These are phyloP conservation scores for Physaria fendleri DNA, from an alignment of 345 rosid species.

Conservation along the genomic window DNA sequence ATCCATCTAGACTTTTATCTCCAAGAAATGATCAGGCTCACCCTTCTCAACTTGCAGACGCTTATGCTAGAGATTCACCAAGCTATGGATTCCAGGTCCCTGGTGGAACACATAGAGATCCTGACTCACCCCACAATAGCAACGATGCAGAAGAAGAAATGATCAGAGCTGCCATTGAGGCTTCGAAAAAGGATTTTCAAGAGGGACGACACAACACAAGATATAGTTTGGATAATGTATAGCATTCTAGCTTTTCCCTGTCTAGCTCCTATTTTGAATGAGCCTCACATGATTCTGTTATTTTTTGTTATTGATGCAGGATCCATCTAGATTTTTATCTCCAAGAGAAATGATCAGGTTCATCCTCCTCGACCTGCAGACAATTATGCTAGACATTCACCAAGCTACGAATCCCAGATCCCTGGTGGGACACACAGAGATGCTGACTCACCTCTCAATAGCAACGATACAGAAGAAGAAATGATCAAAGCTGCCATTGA, in stretches of 20 bases:
- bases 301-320: constrained; percentile 34
- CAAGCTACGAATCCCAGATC: no score
- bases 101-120: constrained; percentile 32
- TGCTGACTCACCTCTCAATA: no score
- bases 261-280: not conserved
- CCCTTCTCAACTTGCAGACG: constrained; percentile 3
- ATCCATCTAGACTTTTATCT: no score
- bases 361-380: constrained; percentile 39
- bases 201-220: constrained; percentile 16
- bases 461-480: no score
- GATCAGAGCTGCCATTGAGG: constrained; percentile 71
- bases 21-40: no score
- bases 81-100: constrained; percentile 26
- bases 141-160: constrained; percentile 61
- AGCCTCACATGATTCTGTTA: not conserved
- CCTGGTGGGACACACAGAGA: no score
- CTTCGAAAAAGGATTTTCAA: constrained; percentile 57
- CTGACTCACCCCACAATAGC: constrained; percentile 19
- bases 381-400: no score
- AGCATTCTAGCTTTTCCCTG: not conserved
- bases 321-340: constrained; percentile 33
- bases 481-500: no score
- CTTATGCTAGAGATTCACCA: constrained; percentile 27
- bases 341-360: constrained; percentile 33
- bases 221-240: constrained; percentile 16